Conservation (phyloP, 2,329 filamentous ascomycete species). For the Bipolaris sorokiniana region DNA sequence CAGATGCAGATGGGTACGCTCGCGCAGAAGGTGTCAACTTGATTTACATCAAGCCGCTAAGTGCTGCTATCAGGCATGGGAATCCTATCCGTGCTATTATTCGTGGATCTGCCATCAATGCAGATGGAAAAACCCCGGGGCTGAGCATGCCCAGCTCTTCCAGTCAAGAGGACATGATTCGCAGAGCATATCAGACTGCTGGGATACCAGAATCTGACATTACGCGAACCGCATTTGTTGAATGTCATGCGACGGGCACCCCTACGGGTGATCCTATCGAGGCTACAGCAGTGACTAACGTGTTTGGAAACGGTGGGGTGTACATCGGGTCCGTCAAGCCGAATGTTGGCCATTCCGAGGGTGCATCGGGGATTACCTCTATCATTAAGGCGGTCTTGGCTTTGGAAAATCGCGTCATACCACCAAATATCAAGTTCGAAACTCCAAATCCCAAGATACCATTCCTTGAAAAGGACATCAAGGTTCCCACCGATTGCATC, state of each 20-base stretch:
- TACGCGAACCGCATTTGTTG: not conserved
- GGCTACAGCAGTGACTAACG: not conserved
- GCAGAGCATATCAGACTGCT: not conserved
- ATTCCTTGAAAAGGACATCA: not conserved
- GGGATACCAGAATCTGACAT: constrained; percentile 1
- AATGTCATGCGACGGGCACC: not conserved
- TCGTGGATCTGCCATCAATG: constrained; percentile 25
- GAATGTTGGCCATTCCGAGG: constrained; percentile 46
- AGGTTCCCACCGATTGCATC: not conserved
- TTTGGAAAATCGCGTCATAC: constrained; percentile 45
- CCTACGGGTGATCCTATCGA: not conserved
- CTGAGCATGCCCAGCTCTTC: not conserved
- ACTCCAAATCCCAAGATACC: constrained; percentile 24
- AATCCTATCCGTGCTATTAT: constrained; percentile 44
- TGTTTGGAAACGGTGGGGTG: not conserved
- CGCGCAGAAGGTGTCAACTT: constrained; percentile 36
- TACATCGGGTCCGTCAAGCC: not conserved
- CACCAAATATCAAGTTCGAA: constrained; percentile 31
- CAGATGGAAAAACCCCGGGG: constrained; percentile 23
- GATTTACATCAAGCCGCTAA: constrained; percentile 38
- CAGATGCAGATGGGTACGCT: constrained; percentile 30
- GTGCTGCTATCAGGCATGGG: not conserved
- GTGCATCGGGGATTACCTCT: constrained; percentile 33
- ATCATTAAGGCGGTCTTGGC: constrained; percentile 49
- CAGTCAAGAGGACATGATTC: not conserved